phyloP scores from a whole-genome alignment of 345 rosid genomes.

The Eutrema japonicum region DNA sequence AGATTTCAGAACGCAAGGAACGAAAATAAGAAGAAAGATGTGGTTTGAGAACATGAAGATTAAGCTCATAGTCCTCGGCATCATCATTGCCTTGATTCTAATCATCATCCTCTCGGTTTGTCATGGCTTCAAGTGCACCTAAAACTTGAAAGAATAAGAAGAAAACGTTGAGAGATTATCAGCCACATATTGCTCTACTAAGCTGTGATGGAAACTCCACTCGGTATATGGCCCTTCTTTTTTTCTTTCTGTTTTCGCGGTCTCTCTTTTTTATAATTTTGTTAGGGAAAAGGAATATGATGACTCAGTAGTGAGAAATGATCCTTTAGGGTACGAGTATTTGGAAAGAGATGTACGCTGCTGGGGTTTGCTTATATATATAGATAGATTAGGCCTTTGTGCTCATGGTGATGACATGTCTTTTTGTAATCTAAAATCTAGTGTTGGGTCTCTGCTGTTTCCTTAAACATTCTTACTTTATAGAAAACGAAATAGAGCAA shows the following conservation, averaged over 20 bases:
- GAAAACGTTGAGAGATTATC: neutral
- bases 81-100: slow-evolving; percentile 63
- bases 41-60: slow-evolving; percentile 86
- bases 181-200: slow-evolving; percentile 7
- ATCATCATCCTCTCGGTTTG: slow-evolving; percentile 65
- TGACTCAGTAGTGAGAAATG: slow-evolving; percentile 1
- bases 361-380: slow-evolving; percentile 26
- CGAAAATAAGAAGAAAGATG: slow-evolving; percentile 72
- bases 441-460: slow-evolving; percentile 2
- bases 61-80: slow-evolving; percentile 67
- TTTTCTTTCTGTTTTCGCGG: neutral
- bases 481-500: neutral
- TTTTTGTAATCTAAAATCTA: slow-evolving; percentile 14
- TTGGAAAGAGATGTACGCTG: slow-evolving; percentile 16
- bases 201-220: slow-evolving; percentile 11
- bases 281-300: slow-evolving; percentile 10
- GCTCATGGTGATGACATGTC: slow-evolving; percentile 8
- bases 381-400: slow-evolving; percentile 19
- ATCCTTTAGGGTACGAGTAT: slow-evolving; percentile 23
- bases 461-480: neutral
- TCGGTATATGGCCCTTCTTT: neutral
- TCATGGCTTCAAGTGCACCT: slow-evolving; percentile 59
- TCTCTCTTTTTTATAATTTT: slow-evolving; percentile 18
- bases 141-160: slow-evolving; percentile 6
- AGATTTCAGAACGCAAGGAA: slow-evolving; percentile 75